A percentile compares a stretch with the other conserved stretches of the same genome.
phyloP scores from a whole-genome alignment of 108 stramenopile genomes.

The Nannochloropsis salina region DNA sequence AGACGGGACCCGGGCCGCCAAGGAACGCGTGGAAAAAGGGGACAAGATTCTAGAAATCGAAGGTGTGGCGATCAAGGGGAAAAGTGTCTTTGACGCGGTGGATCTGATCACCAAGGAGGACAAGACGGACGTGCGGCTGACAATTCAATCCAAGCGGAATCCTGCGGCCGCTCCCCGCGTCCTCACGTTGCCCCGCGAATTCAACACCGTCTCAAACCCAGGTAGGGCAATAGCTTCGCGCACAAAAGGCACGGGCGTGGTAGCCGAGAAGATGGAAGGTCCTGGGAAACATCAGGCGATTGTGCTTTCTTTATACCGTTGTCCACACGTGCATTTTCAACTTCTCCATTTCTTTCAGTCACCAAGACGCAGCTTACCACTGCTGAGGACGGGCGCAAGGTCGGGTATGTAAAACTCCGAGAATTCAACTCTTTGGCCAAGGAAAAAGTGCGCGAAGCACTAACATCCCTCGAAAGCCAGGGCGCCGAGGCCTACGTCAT shows the following conservation, averaged over 20 bases:
- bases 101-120: slow-evolving; percentile 72
- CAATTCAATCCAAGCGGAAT: background rate
- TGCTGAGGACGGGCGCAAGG: slow-evolving; percentile 44
- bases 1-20: background rate
- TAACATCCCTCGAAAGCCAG: slow-evolving; percentile 62
- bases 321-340: background rate
- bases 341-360: background rate
- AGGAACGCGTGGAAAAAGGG: slow-evolving; percentile 63
- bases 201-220: slow-evolving; percentile 27
- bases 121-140: slow-evolving; percentile 35
- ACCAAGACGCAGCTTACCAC: slow-evolving; percentile 29
- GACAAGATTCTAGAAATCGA: slow-evolving; percentile 70
- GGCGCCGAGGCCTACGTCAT: slow-evolving; percentile 66
- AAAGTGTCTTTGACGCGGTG: slow-evolving; percentile 74
- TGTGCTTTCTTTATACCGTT: background rate
- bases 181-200: background rate
- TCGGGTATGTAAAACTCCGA: slow-evolving; percentile 73
- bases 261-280: slow-evolving; percentile 61
- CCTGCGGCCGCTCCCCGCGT: background rate
- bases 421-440: slow-evolving; percentile 81
- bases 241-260: slow-evolving; percentile 21
- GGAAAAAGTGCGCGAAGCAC: slow-evolving; percentile 62
- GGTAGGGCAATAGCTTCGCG: slow-evolving; percentile 61
- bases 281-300: slow-evolving; percentile 59
- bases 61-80: slow-evolving; percentile 62